phyloP scores from a whole-genome alignment of 345 rosid species.

The Pistacia atlantica region DNA sequence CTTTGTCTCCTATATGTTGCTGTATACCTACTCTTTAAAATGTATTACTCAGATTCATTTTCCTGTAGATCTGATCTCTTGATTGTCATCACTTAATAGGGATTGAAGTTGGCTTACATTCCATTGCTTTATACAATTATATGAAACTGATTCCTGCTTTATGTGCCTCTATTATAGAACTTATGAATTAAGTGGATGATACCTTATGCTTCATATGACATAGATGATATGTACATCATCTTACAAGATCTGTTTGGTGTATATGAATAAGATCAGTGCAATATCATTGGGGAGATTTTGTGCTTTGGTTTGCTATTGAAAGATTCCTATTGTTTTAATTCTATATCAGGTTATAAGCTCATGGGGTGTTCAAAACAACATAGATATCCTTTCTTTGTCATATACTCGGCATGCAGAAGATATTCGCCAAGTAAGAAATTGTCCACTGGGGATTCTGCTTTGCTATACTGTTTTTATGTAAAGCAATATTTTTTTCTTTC shows the following conservation, averaged over 20 bases:
- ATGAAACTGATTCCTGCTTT: neutral
- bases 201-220: neutral
- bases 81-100: neutral
- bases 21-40: neutral
- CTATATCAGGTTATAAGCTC: slow-evolving; percentile 59
- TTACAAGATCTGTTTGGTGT: slow-evolving; percentile 1
- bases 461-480: slow-evolving; percentile 4
- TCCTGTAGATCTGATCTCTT: neutral
- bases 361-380: slow-evolving; percentile 70
- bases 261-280: neutral
- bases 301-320: neutral
- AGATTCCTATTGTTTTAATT: neutral
- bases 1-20: neutral
- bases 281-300: neutral
- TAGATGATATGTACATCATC: neutral
- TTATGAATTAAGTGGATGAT: neutral
- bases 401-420: slow-evolving; percentile 69
- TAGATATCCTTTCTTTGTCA: slow-evolving; percentile 70
- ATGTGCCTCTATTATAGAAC: neutral
- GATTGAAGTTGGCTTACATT: neutral
- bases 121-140: neutral
- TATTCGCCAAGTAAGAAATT: slow-evolving; percentile 54
- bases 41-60: neutral
- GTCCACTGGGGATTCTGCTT: slow-evolving; percentile 1
- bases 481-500: slow-evolving; percentile 1